A percentile compares a stretch with the other conserved stretches of the same genome.
Conservation (phyloP, 257 asterid genomes). For the Fraxinus quadrangulata region DNA sequence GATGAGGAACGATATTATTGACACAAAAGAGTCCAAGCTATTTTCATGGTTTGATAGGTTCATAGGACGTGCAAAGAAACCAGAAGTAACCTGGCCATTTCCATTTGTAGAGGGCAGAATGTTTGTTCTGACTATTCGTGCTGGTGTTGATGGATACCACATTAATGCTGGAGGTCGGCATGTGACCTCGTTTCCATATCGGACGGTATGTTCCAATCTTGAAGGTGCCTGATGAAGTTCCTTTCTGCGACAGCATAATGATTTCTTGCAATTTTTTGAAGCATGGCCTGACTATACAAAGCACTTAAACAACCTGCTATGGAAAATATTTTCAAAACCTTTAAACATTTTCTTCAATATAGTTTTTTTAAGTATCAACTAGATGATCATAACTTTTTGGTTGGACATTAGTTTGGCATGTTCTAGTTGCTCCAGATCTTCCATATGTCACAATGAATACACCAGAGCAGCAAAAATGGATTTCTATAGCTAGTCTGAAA, state of each 20-base stretch:
- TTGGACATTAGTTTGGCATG: not conserved
- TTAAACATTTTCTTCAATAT: not conserved
- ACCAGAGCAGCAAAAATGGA: not conserved
- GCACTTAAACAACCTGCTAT: not conserved
- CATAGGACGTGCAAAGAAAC: slow-evolving; percentile 78
- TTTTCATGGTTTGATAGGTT: slow-evolving; percentile 78
- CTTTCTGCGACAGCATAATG: slow-evolving; percentile 1
- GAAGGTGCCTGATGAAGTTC: not conserved
- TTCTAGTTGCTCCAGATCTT: not conserved
- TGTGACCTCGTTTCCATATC: slow-evolving; percentile 92
- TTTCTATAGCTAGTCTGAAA: not conserved
- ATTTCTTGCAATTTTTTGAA: not conserved
- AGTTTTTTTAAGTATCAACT: not conserved
- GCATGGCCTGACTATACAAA: not conserved
- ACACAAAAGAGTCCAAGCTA: slow-evolving; percentile 70
- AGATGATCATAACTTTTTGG: not conserved
- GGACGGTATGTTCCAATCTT: slow-evolving; percentile 56
- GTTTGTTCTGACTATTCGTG: slow-evolving; percentile 86
- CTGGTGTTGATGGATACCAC: slow-evolving; percentile 97
- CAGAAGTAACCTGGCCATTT: slow-evolving; percentile 89
- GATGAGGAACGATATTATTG: slow-evolving; percentile 77
- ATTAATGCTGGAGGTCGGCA: slow-evolving; percentile 94
- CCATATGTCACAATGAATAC: not conserved
- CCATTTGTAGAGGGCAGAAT: slow-evolving; percentile 80
- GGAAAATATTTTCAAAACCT: not conserved